Evolutionary conservation across 2,329 filamentous ascomycete genomes (phyloP), one percentile per base, ranked within the genome.

Genomic region (Lasiodiplodia gonubiensis): DNA sequence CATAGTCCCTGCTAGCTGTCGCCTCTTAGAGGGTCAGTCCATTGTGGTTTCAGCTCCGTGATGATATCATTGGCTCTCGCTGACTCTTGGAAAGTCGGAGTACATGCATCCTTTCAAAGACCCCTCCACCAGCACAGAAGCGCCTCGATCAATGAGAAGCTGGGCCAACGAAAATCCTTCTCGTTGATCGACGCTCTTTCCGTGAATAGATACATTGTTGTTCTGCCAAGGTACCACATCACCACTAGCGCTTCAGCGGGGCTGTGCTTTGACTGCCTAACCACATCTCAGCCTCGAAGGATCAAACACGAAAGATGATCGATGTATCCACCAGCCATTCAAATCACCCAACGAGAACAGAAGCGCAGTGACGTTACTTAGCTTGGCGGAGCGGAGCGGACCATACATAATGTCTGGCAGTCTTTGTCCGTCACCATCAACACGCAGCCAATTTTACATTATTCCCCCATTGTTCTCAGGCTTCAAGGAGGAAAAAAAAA

Each of bases 231-330:
- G 30, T 55, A 37, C 33, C 35, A 55, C 33, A 37, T 33, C 35
- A 55, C 33, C 35, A n/a, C 33, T 57, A 33, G 33, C 30, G 53
- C 21, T 42, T 57, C 53, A 42, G 23, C 16, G 55, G 55, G 55
- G 55, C 55, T 59, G 55, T 59, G 55, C 37, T 8, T 46, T 21
- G 42, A 8, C 42, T 46, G 37, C 16, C 12, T 57, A 25, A 14
- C 53, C 51, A 27, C 42, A 23, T 23, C 55, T 39, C 55, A 59
- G 55, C 55, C 55, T 42, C 55, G 37, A 59, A 59, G 55, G 37
- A 59, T 59, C 54, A 39, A 59, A 59, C 55, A 33, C 37, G 53
- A 55, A 33, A 53, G 16, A 16, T 7, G 25, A 53, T 10, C 51
- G 6, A 27, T 27, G 51, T 18, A 8, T 53, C 51, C 25, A 18